phyloP scores from a whole-genome alignment of 306 rosid species.

The Prunus campanulata region DNA sequence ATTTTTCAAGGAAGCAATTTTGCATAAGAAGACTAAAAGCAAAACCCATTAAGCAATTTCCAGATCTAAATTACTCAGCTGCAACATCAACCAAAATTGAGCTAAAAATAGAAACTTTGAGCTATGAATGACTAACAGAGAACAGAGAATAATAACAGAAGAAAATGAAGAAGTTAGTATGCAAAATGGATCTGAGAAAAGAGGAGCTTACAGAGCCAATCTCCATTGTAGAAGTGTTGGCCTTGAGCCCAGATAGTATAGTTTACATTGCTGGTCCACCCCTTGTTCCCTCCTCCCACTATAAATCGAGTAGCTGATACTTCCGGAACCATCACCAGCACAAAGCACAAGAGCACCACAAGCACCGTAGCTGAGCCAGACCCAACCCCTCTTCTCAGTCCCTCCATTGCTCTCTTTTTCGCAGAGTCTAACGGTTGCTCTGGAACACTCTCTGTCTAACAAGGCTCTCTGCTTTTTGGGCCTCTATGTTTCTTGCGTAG shows the following conservation, averaged over 20 bases:
- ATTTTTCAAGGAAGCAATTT: neutral
- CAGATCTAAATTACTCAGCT: slow-evolving; percentile 43
- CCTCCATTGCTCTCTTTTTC: slow-evolving; percentile 39
- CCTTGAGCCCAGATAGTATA: slow-evolving; percentile 73
- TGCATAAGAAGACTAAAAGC: neutral
- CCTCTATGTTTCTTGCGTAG: neutral
- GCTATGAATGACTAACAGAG: neutral
- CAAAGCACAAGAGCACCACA: slow-evolving; percentile 27
- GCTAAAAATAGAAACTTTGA: neutral
- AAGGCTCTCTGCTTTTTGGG: neutral
- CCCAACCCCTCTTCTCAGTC: slow-evolving; percentile 24
- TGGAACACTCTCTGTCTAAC: slow-evolving; percentile 33
- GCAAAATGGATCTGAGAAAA: slow-evolving; percentile 21
- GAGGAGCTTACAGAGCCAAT: slow-evolving; percentile 78
- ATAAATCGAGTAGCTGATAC: slow-evolving; percentile 54
- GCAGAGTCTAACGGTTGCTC: neutral
- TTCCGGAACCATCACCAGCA: slow-evolving; percentile 46
- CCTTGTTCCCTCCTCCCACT: slow-evolving; percentile 72
- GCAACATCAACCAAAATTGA: neutral
- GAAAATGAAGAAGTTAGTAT: neutral
- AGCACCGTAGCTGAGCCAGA: slow-evolving; percentile 28
- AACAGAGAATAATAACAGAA: neutral
- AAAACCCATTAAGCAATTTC: slow-evolving; percentile 15
- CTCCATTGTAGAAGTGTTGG: slow-evolving; percentile 80
- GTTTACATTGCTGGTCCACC: slow-evolving; percentile 73